Base-by-base conservation (phyloP, 768 basidiomycete species). In the Serendipita vermifera region DNA sequence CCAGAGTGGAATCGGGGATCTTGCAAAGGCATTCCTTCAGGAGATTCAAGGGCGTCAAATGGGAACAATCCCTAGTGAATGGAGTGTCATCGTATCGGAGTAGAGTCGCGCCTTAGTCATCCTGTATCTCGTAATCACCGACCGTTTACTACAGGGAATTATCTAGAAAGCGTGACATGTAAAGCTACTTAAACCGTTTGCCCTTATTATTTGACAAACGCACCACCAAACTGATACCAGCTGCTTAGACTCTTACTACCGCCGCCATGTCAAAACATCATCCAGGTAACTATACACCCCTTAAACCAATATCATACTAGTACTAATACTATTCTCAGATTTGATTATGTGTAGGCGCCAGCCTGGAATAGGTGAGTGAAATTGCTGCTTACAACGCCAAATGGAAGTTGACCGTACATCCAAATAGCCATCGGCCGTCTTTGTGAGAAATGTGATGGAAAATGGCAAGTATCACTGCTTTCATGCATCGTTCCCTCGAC, bases 371-470 rank as follows among this genome's bases (percentile, higher is more conserved):
- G 93, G 93, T 89, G 62, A 62, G 82, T 70, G 55, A 7, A n/a
- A 33, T 11, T 38, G 1, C 6, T 31, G 39, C n/a, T n/a, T n/a
- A n/a, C 29, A 4, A 33, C 27, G 31, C 15, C 51, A 6, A 33
- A 17, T 27, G 38, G 33, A 26, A 48, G 31, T 27, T 17, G 11
- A 31, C 17, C 15, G 36, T 38, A 14, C 27, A 22, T 6, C 38
- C 20, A 54, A 26, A 15, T 62, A 96, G 96, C 96, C 43, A 96
- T 98, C 63, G 96, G 96, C 38, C 87, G 96, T 64, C 78, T 97
- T 54, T 99, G 96, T 70, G 96, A 99, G 72, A 97, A 97, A 69
- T 97, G 93, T 65, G 96, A 99, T 67, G 96, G 96, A 53, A 98
- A 98, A 82, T 99, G 96, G 94, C 96, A 64, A 59, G 83, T 66